These are phyloP conservation scores for Aspergillus thermomutatus DNA, from an alignment of 2,329 filamentous ascomycete genomes.

Conservation along the genomic window DNA sequence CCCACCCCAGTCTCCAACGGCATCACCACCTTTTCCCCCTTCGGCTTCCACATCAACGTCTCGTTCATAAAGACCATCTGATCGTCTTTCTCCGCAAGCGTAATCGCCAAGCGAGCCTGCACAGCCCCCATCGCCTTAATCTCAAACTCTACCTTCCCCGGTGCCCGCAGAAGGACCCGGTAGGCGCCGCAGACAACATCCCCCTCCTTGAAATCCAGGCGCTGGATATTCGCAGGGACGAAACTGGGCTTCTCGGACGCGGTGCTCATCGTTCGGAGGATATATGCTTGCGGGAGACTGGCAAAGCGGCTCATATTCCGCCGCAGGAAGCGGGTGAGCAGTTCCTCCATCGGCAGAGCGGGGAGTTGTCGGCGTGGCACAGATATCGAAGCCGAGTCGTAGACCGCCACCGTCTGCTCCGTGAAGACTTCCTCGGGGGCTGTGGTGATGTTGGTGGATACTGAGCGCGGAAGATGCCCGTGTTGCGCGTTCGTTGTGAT, in stretches of 20 bases:
- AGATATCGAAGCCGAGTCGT: conserved; percentile 22
- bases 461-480: conserved; percentile 14
- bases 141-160: conserved; percentile 32
- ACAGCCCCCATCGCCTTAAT: conserved; percentile 17
- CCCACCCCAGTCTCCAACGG: conserved; percentile 28
- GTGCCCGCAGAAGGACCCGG: conserved; percentile 21
- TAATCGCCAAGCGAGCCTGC: conserved; percentile 25
- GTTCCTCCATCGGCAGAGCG: conserved; percentile 7
- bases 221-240: conserved; percentile 19
- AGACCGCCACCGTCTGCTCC: conserved; percentile 18
- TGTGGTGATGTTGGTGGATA: conserved; percentile 18
- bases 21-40: conserved; percentile 15
- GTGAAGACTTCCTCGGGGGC: conserved; percentile 20
- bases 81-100: conserved; percentile 14
- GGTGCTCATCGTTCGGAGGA: conserved; percentile 20
- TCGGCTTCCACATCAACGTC: conserved; percentile 30
- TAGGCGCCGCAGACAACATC: conserved; percentile 35
- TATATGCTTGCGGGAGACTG: conserved; percentile 29
- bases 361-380: conserved; percentile 20
- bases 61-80: conserved; percentile 26
- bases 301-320: conserved; percentile 34
- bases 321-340: conserved; percentile 29
- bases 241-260: conserved; percentile 22
- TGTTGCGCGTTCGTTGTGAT: conserved; percentile 17
- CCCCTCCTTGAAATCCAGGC: conserved; percentile 26